Evolutionary conservation across 192 early-diverging fungal species (phyloP).

Genomic region (Coemansia sp.): DNA sequence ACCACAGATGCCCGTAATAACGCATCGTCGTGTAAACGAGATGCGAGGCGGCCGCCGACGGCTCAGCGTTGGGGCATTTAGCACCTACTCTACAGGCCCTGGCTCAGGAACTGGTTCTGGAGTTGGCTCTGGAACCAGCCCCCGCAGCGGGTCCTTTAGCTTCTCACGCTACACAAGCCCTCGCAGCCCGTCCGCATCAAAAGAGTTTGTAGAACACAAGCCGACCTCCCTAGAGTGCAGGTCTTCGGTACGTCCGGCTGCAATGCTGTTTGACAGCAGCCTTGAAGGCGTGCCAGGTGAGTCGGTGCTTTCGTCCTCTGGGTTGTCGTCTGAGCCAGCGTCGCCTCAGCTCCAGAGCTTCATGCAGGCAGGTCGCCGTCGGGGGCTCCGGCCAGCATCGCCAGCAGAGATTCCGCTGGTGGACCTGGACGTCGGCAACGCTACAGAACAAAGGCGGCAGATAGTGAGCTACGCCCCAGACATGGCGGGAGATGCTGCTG

Average conservation of each 20-base stretch:
- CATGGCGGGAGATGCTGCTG: not conserved
- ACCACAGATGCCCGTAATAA: slow-evolving; percentile 48
- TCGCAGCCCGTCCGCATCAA: slow-evolving; percentile 16
- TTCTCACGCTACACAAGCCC: slow-evolving; percentile 14
- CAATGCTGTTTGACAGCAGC: not conserved
- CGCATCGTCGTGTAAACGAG: slow-evolving; percentile 50
- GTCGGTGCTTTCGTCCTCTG: not conserved
- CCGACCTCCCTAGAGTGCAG: slow-evolving; percentile 17
- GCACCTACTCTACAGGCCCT: slow-evolving; percentile 12
- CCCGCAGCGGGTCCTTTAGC: slow-evolving; percentile 3
- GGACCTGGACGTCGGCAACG: not conserved
- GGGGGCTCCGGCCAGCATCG: not conserved
- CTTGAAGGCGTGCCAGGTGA: not conserved
- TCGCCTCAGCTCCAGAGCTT: slow-evolving; percentile 20
- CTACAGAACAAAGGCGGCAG: not conserved
- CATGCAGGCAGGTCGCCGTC: not conserved
- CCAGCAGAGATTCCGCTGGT: not conserved
- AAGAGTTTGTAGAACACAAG: slow-evolving; percentile 26
- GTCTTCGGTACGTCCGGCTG: slow-evolving; percentile 18
- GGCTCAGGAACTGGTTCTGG: not conserved
- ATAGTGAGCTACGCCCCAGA: not conserved
- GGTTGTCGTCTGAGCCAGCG: slow-evolving; percentile 17
- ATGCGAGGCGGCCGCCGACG: slow-evolving; percentile 51
- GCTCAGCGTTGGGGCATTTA: slow-evolving; percentile 47
- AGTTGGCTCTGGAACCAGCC: not conserved